Evolutionary conservation across 345 rosid species (phyloP), one percentile per base, ranked within the genome.

Genomic region (Rhizophora apiculata): DNA sequence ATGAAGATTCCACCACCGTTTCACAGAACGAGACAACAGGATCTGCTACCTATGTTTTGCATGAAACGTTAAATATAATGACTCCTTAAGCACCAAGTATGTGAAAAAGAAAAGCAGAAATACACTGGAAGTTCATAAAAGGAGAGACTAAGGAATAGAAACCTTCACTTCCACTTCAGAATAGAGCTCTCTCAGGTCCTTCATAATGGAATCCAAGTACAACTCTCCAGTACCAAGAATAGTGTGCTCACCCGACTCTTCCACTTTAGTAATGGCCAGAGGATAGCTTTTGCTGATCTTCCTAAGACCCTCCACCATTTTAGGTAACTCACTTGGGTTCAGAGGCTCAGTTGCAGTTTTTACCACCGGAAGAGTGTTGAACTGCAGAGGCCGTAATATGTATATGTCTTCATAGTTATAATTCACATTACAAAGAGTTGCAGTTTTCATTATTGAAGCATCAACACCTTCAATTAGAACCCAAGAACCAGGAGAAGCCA

Each of bases 111-210:
- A 6, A 19, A 54, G 53, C 54, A 30, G 59, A 56, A 26, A 56
- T 34, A 37, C 68, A 22, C 15, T 24, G 63, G 56, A 55, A 69
- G 22, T 19, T 43, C 19, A 61, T 20, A 10, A 24, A 54, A 70
- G 13, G 68, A 36, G 60, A 48, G 21, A 73, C 7, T 32, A 10
- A 51, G 13, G 43, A 69, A 53, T 65, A 64, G 34, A 61, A 79
- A 90, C 99, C 96, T 95, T 95, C 68, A 95, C 99, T 88, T 95
- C 99, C 62, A 92, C 99, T 80, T 95, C 99, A 68, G 99, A 90
- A 74, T 92, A 95, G 60, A 95, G 91, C 82, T 95, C 99, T 79
- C 99, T 87, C 32, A 95, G 94, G 82, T 95, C 99, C 81, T 92
- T 92, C 99, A 95, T 90, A 61, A 95, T 95, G 8, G 99, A 92